Conservation (phyloP, 345 rosid species). For the Pistacia atlantica region DNA sequence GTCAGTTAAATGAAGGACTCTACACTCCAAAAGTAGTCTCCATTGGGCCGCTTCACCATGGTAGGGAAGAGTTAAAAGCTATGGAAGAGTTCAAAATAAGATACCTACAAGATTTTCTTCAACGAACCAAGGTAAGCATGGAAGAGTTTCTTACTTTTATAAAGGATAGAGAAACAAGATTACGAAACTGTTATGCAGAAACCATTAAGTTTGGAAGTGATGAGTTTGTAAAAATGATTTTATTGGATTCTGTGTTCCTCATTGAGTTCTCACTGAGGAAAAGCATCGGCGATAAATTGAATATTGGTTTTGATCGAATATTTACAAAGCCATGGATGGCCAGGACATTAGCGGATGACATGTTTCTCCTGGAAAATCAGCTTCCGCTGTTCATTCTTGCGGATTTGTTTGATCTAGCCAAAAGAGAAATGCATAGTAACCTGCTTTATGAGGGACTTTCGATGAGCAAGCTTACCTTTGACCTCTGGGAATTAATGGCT, state of each 20-base stretch:
- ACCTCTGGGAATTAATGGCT: not conserved
- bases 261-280: constrained; percentile 12
- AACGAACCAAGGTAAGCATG: not conserved
- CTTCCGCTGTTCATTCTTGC: constrained; percentile 27
- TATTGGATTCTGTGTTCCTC: constrained; percentile 24
- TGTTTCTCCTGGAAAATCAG: constrained; percentile 36
- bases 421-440: too few relatives aligned
- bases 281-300: not conserved
- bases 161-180: not conserved
- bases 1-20: too few relatives aligned
- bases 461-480: not conserved
- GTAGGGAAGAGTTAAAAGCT: not conserved
- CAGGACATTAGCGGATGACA: not conserved
- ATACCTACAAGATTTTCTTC: constrained; percentile 19
- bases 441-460: not conserved
- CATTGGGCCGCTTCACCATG: constrained; percentile 24
- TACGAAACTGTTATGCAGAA: constrained; percentile 14
- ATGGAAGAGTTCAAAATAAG: constrained; percentile 27
- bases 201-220: not conserved
- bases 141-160: not conserved
- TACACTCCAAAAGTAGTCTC: constrained; percentile 13
- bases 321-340: constrained; percentile 11
- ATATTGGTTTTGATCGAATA: not conserved
- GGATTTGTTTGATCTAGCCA: constrained; percentile 4
- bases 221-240: constrained; percentile 23